Evolutionary conservation across 331 rosid species (phyloP), one percentile per base, ranked within the genome.

Genomic region (Spiraea crenata): DNA sequence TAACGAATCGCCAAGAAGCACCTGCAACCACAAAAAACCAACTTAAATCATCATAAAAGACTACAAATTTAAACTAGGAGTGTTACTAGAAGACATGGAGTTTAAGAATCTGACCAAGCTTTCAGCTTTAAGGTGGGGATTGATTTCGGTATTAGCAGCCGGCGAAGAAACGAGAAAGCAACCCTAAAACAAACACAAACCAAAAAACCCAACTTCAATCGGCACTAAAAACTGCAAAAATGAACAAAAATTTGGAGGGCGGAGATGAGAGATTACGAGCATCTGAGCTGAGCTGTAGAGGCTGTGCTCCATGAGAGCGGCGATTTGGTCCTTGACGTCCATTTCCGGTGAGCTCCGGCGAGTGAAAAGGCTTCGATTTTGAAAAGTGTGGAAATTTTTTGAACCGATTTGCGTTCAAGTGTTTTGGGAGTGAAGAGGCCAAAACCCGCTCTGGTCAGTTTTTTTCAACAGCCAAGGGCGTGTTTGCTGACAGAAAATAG

Each of bases 291-390:
- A 91, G 86, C 64, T 85, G 83, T 82, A 80, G 85, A 93, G 96
- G 78, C 99, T 97, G 46, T 89, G 82, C 5, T 95, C 99, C 69
- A 95, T 81, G 67, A 95, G 97, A 57, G 75, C 40, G 3, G 85
- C 77, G 83, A 95, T 85, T 89, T 95, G 99, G 85, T 95, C 99
- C 80, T 87, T 95, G 77, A 95, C 97, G 74, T 95, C 99, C 99
- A 91, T 91, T 57, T 16, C 35, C 35, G 62, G 4, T n/a, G 15
- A 74, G 15, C 12, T 58, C 12, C 15, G 14, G 45, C n/a, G 46
- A 17, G 57, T 25, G 57, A n/a, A 65, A 63, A n/a, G n/a, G 69
- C 47, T 67, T 65, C 37, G 82, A 40, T 40, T 38, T 17, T 25
- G 76, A n/a, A n/a, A n/a, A n/a, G 14, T 67, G 9, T 62, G 44